Evolutionary conservation across 306 rosid species (phyloP).

Genomic region (Dryas octopetala): DNA sequence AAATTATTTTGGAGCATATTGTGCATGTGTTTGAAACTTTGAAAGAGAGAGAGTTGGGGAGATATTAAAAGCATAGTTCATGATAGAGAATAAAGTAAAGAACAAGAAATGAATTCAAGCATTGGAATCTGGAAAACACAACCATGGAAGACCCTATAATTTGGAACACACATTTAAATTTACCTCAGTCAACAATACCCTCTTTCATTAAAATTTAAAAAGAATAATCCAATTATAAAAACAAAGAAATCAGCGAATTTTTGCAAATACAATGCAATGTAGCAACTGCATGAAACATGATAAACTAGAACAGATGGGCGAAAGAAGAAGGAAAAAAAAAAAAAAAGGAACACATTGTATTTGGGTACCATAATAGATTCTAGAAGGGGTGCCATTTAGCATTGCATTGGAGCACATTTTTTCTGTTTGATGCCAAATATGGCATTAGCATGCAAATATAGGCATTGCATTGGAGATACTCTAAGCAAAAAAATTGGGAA

Average conservation of each 20-base stretch:
- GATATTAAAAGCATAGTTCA: not conserved
- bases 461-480: not conserved
- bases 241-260: not conserved
- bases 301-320: not conserved
- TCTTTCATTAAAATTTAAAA: not conserved
- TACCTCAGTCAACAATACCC: not conserved
- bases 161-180: not conserved
- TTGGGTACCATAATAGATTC: not conserved
- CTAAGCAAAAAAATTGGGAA: not conserved
- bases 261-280: not conserved
- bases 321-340: not conserved
- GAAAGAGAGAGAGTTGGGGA: not conserved
- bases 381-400: not conserved
- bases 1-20: not conserved
- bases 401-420: not conserved
- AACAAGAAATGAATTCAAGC: constrained; percentile 4
- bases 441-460: not conserved
- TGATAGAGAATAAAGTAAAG: not conserved
- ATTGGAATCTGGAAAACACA: not conserved
- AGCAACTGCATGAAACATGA: not conserved
- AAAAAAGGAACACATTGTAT: not conserved
- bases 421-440: not conserved
- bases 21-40: not conserved
- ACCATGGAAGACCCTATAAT: not conserved
- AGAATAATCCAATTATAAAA: not conserved